Evolutionary conservation across 768 basidiomycete genomes (phyloP).

Genomic region (Hortiboletus flavorubellus): DNA sequence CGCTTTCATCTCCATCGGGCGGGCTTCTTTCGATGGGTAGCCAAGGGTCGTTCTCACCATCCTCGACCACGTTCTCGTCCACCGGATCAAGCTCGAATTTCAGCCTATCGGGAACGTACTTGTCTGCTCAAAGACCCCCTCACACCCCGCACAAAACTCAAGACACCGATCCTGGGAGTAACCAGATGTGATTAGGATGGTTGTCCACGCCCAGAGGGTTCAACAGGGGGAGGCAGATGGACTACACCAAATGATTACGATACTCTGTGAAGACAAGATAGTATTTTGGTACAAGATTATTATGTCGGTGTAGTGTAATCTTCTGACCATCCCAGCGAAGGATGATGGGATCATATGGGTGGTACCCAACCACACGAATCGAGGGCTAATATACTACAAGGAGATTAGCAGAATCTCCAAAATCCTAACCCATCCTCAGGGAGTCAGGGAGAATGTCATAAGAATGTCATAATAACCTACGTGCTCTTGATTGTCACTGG

Average conservation of each 20-base stretch:
- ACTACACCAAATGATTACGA: constrained; percentile 9
- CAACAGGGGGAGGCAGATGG: constrained; percentile 16
- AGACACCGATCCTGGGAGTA: constrained; percentile 7
- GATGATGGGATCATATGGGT: too few relatives aligned
- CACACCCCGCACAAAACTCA: constrained; percentile 6
- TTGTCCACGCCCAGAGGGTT: constrained; percentile 11
- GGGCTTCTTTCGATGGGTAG: constrained; percentile 10
- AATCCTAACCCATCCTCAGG: too few relatives aligned
- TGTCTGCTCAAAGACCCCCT: constrained; percentile 14
- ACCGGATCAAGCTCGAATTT: constrained; percentile 10
- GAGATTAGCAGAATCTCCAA: too few relatives aligned
- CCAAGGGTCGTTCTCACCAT: constrained; percentile 19
- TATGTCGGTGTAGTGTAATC: not conserved
- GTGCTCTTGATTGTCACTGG: too few relatives aligned
- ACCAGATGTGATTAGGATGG: constrained; percentile 10
- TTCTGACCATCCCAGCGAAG: too few relatives aligned
- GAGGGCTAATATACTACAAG: too few relatives aligned
- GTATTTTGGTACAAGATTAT: not conserved
- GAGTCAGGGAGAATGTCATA: too few relatives aligned
- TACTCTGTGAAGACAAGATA: not conserved
- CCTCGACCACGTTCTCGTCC: constrained; percentile 11
- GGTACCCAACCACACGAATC: too few relatives aligned
- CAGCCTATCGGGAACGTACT: constrained; percentile 11
- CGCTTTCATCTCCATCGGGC: constrained; percentile 19
- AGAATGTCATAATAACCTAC: too few relatives aligned